Evolutionary conservation across 306 rosid species (phyloP).

Genomic region (Acacia crassicarpa): DNA sequence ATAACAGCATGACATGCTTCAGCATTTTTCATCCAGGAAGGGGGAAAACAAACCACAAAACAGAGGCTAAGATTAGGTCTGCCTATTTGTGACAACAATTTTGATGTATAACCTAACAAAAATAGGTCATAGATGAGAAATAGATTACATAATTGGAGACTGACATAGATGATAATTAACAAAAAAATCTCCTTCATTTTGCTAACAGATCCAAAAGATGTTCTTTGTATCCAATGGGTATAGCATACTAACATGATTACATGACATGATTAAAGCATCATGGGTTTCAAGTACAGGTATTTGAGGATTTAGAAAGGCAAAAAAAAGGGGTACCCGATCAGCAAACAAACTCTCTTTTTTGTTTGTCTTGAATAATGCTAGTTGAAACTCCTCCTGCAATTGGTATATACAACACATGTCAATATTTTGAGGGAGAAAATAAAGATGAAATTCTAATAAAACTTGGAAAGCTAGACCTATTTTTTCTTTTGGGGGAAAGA

Average conservation of each 20-base stretch:
- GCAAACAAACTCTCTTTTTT: constrained; percentile 78
- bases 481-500: not conserved
- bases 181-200: not conserved
- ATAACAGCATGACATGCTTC: not conserved
- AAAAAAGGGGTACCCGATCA: constrained; percentile 53
- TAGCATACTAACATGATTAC: not conserved
- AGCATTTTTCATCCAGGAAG: not conserved
- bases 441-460: not conserved
- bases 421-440: not conserved
- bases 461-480: not conserved
- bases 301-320: not conserved
- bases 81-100: not conserved
- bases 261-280: not conserved
- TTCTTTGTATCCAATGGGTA: not conserved
- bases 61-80: not conserved
- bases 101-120: not conserved
- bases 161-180: not conserved
- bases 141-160: not conserved
- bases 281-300: not conserved
- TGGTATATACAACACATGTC: not conserved
- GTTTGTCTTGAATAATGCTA: constrained; percentile 79
- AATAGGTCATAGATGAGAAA: not conserved
- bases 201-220: not conserved
- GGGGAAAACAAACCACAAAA: not conserved
- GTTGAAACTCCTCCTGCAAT: constrained; percentile 74